Conservation (phyloP, 257 asterid genomes). For the Capsicum rhomboideum region DNA sequence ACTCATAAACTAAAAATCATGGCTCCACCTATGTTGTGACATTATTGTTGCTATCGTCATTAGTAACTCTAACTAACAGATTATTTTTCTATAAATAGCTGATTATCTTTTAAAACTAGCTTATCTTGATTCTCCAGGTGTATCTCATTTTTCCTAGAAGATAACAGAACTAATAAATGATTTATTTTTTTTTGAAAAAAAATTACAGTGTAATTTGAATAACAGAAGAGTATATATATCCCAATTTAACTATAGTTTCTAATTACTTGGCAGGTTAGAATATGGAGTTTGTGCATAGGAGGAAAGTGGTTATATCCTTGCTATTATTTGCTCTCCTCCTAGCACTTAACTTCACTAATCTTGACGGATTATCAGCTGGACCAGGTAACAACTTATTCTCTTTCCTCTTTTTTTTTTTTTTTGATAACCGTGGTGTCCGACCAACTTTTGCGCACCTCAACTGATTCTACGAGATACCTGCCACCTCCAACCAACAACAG, state of each 20-base stretch:
- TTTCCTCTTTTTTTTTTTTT: neutral
- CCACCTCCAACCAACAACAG: too few species aligned
- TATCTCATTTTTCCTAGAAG: neutral
- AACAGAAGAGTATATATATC: neutral
- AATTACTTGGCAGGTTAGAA: neutral
- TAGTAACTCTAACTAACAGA: neutral
- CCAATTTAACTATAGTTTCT: neutral
- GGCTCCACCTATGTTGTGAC: too few species aligned
- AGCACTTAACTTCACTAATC: conserved; percentile 14
- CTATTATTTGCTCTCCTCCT: conserved; percentile 13
- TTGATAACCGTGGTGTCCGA: too few species aligned
- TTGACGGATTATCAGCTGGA: conserved; percentile 14
- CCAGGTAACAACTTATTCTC: neutral
- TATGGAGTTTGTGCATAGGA: neutral
- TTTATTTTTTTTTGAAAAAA: neutral
- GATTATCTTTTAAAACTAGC: neutral
- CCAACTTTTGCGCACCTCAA: too few species aligned
- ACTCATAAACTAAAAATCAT: too few species aligned
- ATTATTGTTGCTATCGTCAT: neutral
- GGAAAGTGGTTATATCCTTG: neutral
- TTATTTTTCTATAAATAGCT: neutral
- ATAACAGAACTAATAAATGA: neutral
- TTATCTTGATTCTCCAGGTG: neutral
- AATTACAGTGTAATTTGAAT: neutral
- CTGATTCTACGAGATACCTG: too few species aligned